phyloP scores from a whole-genome alignment of 2,329 filamentous ascomycete genomes.

The Fusarium azukiicola region DNA sequence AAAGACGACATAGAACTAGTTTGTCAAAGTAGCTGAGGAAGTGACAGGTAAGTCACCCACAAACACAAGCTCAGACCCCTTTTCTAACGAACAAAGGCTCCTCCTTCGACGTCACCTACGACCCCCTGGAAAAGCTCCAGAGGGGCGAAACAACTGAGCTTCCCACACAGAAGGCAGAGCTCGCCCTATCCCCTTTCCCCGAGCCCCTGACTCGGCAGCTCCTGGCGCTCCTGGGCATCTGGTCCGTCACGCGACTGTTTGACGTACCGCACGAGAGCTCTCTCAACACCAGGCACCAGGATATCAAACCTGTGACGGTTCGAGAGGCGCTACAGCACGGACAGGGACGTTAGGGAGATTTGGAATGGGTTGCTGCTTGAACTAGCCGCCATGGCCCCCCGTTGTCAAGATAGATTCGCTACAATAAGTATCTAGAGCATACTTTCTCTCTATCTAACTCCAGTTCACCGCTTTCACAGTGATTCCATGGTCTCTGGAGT shows the following conservation, averaged over 20 bases:
- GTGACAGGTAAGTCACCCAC: neutral
- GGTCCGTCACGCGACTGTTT: neutral
- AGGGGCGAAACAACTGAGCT: neutral
- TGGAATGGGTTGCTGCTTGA: too few relatives aligned
- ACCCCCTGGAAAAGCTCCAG: conserved; percentile 4
- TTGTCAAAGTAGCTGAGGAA: neutral
- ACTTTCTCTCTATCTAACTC: too few relatives aligned
- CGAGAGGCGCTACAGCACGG: neutral
- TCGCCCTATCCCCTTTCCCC: neutral
- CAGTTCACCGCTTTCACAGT: too few relatives aligned
- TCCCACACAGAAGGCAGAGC: conserved; percentile 3
- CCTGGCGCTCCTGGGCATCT: neutral
- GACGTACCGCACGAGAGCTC: neutral
- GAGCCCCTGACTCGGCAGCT: neutral
- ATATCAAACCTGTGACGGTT: neutral
- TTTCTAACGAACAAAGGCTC: neutral
- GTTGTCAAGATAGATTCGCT: too few relatives aligned
- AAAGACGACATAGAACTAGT: conserved; percentile 2
- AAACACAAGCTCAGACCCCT: accelerated
- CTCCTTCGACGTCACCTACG: neutral
- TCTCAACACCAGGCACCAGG: neutral
- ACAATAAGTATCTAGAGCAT: too few relatives aligned
- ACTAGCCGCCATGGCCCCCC: too few relatives aligned
- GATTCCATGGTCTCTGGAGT: too few relatives aligned
- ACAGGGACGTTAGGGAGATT: neutral